Evolutionary conservation across 768 basidiomycete species (phyloP).

Genomic region (Russula brevipes): DNA sequence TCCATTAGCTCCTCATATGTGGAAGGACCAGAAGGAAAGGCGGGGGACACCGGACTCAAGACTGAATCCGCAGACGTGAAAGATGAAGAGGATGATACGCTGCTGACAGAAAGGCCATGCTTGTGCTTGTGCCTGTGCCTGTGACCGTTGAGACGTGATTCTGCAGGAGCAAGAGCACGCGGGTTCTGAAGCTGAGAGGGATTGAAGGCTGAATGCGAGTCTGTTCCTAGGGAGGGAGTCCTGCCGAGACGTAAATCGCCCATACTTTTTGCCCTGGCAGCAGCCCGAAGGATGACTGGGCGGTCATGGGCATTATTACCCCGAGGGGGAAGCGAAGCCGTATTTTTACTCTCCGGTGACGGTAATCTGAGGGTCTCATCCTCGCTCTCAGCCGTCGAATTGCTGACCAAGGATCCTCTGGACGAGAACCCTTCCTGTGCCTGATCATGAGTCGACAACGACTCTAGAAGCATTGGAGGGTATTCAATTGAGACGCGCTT

Average conservation of each 20-base stretch:
- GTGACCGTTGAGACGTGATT: slow-evolving; percentile 21
- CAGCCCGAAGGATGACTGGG: slow-evolving; percentile 29
- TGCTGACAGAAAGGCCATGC: slow-evolving; percentile 53
- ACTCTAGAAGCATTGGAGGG: slow-evolving; percentile 21
- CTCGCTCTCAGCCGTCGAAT: slow-evolving; percentile 10
- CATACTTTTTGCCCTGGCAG: slow-evolving; percentile 49
- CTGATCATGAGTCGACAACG: slow-evolving; percentile 14
- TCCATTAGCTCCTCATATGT: slow-evolving; percentile 65
- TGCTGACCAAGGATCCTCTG: slow-evolving; percentile 8
- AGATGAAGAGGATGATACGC: slow-evolving; percentile 66
- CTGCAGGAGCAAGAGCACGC: slow-evolving; percentile 15
- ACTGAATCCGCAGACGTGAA: slow-evolving; percentile 58
- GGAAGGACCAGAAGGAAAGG: slow-evolving; percentile 69
- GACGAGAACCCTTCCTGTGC: slow-evolving; percentile 12
- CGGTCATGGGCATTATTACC: slow-evolving; percentile 4
- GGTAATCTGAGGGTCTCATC: slow-evolving; percentile 20
- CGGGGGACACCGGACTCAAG: slow-evolving; percentile 41
- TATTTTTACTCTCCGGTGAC: slow-evolving; percentile 22
- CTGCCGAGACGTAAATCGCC: slow-evolving; percentile 43
- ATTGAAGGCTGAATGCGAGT: slow-evolving; percentile 34
- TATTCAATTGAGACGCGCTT: slow-evolving; percentile 19
- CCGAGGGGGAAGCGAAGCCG: slow-evolving; percentile 19
- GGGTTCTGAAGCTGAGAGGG: not conserved
- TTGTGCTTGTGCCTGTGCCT: slow-evolving; percentile 26
- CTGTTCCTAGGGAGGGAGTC: slow-evolving; percentile 34